Conservation (phyloP, 2,329 filamentous ascomycete genomes). For the Fusarium zealandicum region DNA sequence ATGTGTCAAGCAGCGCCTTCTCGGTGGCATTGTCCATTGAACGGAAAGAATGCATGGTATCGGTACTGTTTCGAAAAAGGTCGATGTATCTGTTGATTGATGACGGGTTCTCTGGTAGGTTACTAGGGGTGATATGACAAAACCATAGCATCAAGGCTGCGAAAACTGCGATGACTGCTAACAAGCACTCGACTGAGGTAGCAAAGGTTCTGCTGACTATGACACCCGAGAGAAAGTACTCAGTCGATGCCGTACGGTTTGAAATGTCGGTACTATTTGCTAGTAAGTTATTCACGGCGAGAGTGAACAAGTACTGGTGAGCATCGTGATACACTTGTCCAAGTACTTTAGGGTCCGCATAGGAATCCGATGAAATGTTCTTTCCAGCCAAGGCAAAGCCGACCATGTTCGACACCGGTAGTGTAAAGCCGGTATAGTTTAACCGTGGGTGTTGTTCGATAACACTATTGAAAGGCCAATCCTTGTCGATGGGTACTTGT, state of each 20-base stretch:
- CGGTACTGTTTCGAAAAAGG: constrained; percentile 28
- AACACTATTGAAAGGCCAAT: constrained; percentile 34
- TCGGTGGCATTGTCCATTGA: constrained; percentile 25
- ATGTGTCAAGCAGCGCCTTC: neutral
- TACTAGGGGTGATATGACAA: constrained; percentile 2
- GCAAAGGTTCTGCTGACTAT: constrained; percentile 46
- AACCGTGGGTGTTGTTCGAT: constrained; percentile 41
- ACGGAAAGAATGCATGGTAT: constrained; percentile 7
- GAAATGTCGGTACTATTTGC: constrained; percentile 15
- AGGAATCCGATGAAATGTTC: constrained; percentile 1
- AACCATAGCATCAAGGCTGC: constrained; percentile 27
- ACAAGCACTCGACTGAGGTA: constrained; percentile 38
- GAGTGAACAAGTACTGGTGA: constrained; percentile 45
- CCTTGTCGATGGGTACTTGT: constrained; percentile 1
- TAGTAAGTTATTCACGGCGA: constrained; percentile 31
- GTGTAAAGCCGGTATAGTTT: neutral
- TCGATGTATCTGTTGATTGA: constrained; percentile 35
- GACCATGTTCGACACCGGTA: constrained; percentile 45
- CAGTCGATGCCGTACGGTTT: constrained; percentile 8
- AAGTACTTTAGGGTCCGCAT: constrained; percentile 12
- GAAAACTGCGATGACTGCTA: constrained; percentile 35
- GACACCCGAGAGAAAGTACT: constrained; percentile 39
- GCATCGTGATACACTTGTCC: constrained; percentile 30
- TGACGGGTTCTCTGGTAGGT: constrained; percentile 38
- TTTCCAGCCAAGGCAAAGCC: constrained; percentile 43